phyloP scores from a whole-genome alignment of 163 green algal species.

The Scenedesmus sp. region DNA sequence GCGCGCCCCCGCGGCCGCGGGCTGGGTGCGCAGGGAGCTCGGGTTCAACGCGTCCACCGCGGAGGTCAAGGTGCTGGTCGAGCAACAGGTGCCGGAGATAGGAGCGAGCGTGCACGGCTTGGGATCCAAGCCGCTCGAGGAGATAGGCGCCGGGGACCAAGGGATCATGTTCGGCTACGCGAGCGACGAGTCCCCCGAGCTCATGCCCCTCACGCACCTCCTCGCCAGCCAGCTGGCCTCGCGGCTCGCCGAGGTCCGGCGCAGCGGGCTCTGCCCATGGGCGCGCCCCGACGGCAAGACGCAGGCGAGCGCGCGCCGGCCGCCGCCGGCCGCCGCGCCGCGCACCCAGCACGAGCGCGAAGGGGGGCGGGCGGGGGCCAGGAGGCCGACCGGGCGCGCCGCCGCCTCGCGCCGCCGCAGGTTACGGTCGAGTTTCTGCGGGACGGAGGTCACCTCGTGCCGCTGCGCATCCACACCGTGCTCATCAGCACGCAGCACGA shows the following conservation, averaged over 20 bases:
- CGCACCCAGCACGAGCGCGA: background rate
- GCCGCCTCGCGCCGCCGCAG: too few relatives aligned
- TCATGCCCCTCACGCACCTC: slow-evolving; percentile 99
- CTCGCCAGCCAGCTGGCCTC: slow-evolving; percentile 90
- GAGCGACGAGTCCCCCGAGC: slow-evolving; percentile 93
- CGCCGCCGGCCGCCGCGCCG: too few relatives aligned
- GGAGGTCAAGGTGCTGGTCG: slow-evolving; percentile 87
- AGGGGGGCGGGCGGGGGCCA: background rate
- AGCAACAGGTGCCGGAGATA: slow-evolving; percentile 99
- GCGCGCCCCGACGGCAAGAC: slow-evolving; percentile 96
- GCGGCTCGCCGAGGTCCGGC: slow-evolving; percentile 81
- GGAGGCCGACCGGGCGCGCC: background rate
- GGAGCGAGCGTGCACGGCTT: slow-evolving; percentile 97
- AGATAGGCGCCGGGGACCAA: slow-evolving; percentile 98
- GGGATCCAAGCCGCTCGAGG: slow-evolving; percentile 97
- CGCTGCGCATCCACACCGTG: slow-evolving; percentile 93
- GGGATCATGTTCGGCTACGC: slow-evolving; percentile 99
- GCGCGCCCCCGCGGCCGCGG: too few relatives aligned
- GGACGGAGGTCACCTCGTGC: slow-evolving; percentile 86
- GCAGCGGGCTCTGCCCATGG: slow-evolving; percentile 77
- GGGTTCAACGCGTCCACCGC: slow-evolving; percentile 33
- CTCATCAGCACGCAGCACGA: slow-evolving; percentile 96
- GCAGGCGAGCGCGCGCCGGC: too few relatives aligned
- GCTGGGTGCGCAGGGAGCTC: background rate
- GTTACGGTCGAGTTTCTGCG: slow-evolving; percentile 97